phyloP scores from a whole-genome alignment of 31 red algal species.

The Porphyra umbilicalis region DNA sequence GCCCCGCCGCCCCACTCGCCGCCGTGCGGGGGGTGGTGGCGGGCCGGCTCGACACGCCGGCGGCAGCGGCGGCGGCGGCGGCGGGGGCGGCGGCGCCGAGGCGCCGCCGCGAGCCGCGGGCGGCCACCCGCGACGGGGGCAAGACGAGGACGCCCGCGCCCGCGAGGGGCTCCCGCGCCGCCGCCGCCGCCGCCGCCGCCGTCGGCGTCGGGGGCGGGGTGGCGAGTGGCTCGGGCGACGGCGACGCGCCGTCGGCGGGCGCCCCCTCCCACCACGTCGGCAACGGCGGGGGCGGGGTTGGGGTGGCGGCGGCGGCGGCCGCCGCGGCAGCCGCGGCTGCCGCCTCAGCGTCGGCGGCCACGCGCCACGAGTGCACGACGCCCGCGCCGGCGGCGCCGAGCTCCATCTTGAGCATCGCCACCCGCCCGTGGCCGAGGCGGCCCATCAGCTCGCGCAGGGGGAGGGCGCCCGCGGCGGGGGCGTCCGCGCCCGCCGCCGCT shows the following conservation, averaged over 20 bases:
- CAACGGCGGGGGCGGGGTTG: not conserved
- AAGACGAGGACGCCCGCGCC: too few species aligned
- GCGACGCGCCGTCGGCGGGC: not conserved
- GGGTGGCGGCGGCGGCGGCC: not conserved
- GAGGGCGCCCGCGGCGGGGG: not conserved
- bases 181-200: too few species aligned
- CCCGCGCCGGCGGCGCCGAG: not conserved
- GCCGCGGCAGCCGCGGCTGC: not conserved
- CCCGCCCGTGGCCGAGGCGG: not conserved
- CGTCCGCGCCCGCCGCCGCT: too few species aligned
- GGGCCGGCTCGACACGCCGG: too few species aligned
- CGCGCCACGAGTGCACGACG: not conserved
- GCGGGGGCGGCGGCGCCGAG: not conserved
- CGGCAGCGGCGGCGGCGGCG: not conserved
- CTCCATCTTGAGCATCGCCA: not conserved
- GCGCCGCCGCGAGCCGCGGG: not conserved
- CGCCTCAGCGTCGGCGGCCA: not conserved
- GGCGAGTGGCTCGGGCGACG: too few species aligned
- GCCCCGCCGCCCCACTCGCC: too few species aligned
- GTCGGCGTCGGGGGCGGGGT: too few species aligned
- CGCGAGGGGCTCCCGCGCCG: too few species aligned
- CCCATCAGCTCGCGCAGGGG: not conserved
- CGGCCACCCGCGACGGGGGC: too few species aligned
- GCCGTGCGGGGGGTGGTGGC: too few species aligned
- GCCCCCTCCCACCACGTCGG: not conserved